Conservation (phyloP, 495 filamentous ascomycete species). For the Daldinia loculata region DNA sequence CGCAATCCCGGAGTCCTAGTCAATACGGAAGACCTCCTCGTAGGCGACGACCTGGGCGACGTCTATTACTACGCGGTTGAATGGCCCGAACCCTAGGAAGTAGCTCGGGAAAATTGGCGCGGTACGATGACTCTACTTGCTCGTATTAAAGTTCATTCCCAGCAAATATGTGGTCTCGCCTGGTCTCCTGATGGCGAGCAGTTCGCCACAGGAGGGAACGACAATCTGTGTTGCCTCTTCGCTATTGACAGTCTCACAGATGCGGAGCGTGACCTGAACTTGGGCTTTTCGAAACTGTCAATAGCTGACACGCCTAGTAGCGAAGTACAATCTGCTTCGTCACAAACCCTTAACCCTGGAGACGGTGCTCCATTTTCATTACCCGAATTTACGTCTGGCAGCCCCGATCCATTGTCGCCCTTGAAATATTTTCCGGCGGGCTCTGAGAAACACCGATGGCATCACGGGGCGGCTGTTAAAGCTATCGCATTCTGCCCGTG, state of each 20-base stretch:
- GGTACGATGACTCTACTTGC: conserved; percentile 81
- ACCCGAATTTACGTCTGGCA: neutral
- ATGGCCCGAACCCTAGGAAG: conserved; percentile 73
- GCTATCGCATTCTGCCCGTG: conserved; percentile 98
- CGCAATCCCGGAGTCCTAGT: conserved; percentile 50
- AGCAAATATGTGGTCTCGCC: conserved; percentile 91
- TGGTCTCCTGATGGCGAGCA: conserved; percentile 81
- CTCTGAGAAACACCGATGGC: conserved; percentile 74
- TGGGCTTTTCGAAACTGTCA: neutral
- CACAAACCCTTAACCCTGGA: conserved; percentile 27
- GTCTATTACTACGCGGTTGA: conserved; percentile 91
- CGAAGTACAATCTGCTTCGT: conserved; percentile 2
- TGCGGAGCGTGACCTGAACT: conserved; percentile 14
- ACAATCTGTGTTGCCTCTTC: conserved; percentile 88
- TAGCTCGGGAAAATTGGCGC: conserved; percentile 69
- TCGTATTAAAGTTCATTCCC: conserved; percentile 79
- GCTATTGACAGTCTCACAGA: conserved; percentile 68
- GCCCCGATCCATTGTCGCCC: conserved; percentile 8
- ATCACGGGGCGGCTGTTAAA: conserved; percentile 90
- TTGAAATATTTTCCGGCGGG: conserved; percentile 52
- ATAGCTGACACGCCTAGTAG: neutral
- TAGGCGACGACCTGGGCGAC: conserved; percentile 86
- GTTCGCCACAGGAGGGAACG: conserved; percentile 91
- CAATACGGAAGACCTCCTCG: conserved; percentile 80
- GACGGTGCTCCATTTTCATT: conserved; percentile 3